phyloP scores from a whole-genome alignment of 805 yeast species.

The Candida sphagnicola region DNA sequence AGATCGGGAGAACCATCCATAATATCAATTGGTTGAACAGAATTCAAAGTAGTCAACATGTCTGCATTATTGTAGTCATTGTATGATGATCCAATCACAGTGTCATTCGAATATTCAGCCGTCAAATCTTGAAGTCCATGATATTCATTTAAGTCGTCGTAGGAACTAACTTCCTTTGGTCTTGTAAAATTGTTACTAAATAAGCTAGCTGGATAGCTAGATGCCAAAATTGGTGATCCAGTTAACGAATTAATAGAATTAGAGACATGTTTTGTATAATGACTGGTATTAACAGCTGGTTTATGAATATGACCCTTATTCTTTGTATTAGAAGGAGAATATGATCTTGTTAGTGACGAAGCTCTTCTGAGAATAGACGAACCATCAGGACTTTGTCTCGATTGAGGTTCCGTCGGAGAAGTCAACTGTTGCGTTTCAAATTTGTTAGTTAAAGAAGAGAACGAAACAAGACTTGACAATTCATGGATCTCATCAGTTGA shows the following conservation, averaged over 20 bases:
- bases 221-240: neutral
- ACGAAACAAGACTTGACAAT: conserved; percentile 1
- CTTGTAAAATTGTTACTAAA: neutral
- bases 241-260: neutral
- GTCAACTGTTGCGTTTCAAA: conserved; percentile 24
- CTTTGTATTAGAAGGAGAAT: conserved; percentile 8
- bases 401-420: conserved; percentile 13
- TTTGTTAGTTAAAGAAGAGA: conserved; percentile 21
- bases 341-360: conserved; percentile 6
- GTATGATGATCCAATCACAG: neutral
- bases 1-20: neutral
- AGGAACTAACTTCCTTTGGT: neutral
- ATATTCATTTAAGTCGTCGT: neutral
- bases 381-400: neutral
- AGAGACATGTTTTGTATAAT: neutral
- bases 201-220: neutral
- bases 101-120: neutral
- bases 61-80: neutral
- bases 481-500: neutral
- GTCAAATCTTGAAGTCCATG: neutral
- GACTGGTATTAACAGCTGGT: neutral
- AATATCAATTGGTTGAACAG: neutral
- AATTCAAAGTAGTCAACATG: neutral
- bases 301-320: neutral
- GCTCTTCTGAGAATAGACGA: conserved; percentile 2